Percentiles rank a stretch among this genome's conserved stretches.
These are phyloP conservation scores for Lasiodiplodia hormozganensis DNA, from an alignment of 2,329 filamentous ascomycete genomes.

Conservation along the genomic window DNA sequence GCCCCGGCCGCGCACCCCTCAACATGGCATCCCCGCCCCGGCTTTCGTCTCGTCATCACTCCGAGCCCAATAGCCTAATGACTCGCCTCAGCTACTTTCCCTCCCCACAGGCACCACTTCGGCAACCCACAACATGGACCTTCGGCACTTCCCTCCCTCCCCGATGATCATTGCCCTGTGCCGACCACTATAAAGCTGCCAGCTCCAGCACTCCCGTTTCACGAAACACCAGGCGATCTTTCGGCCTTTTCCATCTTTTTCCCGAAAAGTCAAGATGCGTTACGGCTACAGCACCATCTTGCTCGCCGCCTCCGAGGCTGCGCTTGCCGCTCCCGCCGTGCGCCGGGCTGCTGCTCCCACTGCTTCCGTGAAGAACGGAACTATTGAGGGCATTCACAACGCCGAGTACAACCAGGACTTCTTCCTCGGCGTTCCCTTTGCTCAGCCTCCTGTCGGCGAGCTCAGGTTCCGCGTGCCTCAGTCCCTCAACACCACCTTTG, in stretches of 20 bases:
- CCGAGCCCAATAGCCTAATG: conserved; percentile 18
- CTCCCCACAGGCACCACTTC: background rate
- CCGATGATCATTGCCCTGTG: conserved; percentile 8
- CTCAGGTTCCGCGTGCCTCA: conserved; percentile 62
- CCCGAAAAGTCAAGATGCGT: conserved; percentile 7
- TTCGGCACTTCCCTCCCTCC: background rate
- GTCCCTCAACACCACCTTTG: conserved; percentile 54
- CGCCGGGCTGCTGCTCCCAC: conserved; percentile 36
- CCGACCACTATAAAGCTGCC: conserved; percentile 6
- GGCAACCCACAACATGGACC: conserved; percentile 4
- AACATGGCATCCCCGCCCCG: background rate
- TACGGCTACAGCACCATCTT: conserved; percentile 14
- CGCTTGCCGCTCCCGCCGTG: conserved; percentile 10
- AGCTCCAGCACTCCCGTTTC: background rate
- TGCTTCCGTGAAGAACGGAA: conserved; percentile 53
- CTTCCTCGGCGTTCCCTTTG: conserved; percentile 63
- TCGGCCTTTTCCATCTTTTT: background rate
- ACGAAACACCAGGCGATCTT: background rate
- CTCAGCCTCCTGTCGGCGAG: conserved; percentile 60
- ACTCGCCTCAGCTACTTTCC: conserved; percentile 3
- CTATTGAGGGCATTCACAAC: conserved; percentile 48
- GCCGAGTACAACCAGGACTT: conserved; percentile 53
- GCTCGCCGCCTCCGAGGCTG: conserved; percentile 21
- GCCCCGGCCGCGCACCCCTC: conserved; percentile 14
- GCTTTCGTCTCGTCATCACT: conserved; percentile 7